These are phyloP conservation scores for Xanthoparmelia taractica DNA, from an alignment of 495 filamentous ascomycete genomes.

Conservation along the genomic window DNA sequence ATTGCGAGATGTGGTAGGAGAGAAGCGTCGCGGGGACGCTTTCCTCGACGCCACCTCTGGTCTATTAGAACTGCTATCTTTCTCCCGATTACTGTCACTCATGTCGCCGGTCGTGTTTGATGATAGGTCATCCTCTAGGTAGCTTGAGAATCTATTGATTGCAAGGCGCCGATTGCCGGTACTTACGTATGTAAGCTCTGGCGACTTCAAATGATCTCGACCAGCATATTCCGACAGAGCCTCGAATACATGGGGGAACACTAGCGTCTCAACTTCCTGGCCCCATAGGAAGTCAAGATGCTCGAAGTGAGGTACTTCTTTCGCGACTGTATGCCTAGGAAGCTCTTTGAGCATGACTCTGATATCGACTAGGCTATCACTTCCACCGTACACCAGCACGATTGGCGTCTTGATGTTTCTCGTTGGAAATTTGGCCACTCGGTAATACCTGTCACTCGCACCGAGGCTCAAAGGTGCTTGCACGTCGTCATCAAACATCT, in stretches of 20 bases:
- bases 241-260: conserved; percentile 84
- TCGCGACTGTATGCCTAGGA: conserved; percentile 73
- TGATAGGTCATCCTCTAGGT: conserved; percentile 17
- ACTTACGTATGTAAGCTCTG: conserved; percentile 8
- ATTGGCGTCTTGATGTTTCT: conserved; percentile 95
- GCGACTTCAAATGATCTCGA: conserved; percentile 19
- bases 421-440: conserved; percentile 92
- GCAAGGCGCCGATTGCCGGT: background rate
- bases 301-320: conserved; percentile 81
- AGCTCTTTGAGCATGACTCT: conserved; percentile 82
- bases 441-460: conserved; percentile 60
- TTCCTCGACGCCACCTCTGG: background rate
- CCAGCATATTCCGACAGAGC: conserved; percentile 62
- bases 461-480: conserved; percentile 53
- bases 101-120: conserved; percentile 11
- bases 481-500: conserved; percentile 96
- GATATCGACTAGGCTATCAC: conserved; percentile 93
- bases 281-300: conserved; percentile 99
- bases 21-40: conserved; percentile 4
- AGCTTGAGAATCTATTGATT: conserved; percentile 1
- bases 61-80: background rate
- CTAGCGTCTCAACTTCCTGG: conserved; percentile 68
- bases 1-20: conserved; percentile 6
- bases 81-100: conserved; percentile 6
- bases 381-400: conserved; percentile 85